These are phyloP conservation scores for Wickerhamiella spandovensis DNA, from an alignment of 805 yeast species.

Conservation along the genomic window DNA sequence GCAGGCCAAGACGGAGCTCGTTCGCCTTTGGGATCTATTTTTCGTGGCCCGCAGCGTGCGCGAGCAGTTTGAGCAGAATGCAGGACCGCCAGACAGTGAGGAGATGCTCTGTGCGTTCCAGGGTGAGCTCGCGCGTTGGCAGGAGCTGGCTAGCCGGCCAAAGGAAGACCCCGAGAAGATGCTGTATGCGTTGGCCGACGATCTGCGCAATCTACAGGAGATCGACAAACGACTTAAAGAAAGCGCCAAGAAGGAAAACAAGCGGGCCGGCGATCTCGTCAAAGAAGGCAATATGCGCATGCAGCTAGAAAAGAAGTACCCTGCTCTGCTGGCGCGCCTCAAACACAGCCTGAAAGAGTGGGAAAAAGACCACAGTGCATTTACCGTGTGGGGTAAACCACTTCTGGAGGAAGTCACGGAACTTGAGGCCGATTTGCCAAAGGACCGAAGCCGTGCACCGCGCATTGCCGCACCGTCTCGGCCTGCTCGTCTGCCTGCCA, in stretches of 20 bases:
- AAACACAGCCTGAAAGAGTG: slow-evolving; percentile 35
- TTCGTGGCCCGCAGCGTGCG: background rate
- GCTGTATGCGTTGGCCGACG: slow-evolving; percentile 28
- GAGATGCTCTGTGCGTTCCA: slow-evolving; percentile 36
- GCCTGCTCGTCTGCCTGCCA: background rate
- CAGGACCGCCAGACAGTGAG: background rate
- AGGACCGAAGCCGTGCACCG: background rate
- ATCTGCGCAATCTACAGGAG: slow-evolving; percentile 42
- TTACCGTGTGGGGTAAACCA: slow-evolving; percentile 35
- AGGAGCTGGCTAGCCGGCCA: slow-evolving; percentile 30
- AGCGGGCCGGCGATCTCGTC: slow-evolving; percentile 27
- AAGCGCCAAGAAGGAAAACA: background rate
- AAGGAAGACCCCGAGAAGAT: background rate
- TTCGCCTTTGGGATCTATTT: slow-evolving; percentile 1
- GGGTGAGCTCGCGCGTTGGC: slow-evolving; percentile 39
- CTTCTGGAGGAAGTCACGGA: slow-evolving; percentile 29
- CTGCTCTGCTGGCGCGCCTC: slow-evolving; percentile 21
- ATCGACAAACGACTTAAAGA: background rate
- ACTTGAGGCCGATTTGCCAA: slow-evolving; percentile 11
- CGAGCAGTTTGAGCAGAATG: background rate
- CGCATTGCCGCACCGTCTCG: background rate
- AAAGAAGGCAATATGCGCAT: slow-evolving; percentile 19
- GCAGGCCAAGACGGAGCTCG: background rate
- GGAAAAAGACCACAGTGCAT: slow-evolving; percentile 19
- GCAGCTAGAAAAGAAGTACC: background rate